A percentile compares a stretch with the other conserved stretches of the same genome.
These are phyloP conservation scores for Epipyxis sp. DNA, from an alignment of 108 stramenopile species.

Conservation along the genomic window DNA sequence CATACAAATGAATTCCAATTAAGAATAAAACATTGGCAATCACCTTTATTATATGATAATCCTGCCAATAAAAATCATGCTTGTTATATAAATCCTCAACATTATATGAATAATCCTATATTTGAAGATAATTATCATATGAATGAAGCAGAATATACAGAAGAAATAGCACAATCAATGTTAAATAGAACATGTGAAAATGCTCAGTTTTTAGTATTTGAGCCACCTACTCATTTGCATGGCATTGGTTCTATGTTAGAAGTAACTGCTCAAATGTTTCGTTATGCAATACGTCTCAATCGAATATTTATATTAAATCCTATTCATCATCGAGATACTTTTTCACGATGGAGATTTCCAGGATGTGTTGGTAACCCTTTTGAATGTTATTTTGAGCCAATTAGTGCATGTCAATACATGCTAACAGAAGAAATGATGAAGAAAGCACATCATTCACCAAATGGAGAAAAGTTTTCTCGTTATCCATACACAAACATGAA, in stretches of 20 bases:
- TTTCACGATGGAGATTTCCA: not conserved
- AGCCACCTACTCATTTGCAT: not conserved
- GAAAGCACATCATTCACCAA: no score
- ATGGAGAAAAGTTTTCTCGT: no score
- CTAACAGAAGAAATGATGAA: no score
- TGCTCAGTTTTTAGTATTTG: conserved; percentile 22
- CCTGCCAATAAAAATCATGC: no score
- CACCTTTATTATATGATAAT: not conserved
- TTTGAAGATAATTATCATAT: not conserved
- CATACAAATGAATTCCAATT: not conserved
- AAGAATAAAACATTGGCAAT: not conserved
- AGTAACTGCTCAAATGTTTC: not conserved
- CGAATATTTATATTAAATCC: conserved; percentile 8
- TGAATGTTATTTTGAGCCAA: not conserved
- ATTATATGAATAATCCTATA: not conserved
- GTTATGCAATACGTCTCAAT: conserved; percentile 11
- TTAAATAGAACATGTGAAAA: not conserved
- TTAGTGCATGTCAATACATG: not conserved
- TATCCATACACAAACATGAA: no score
- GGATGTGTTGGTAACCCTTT: not conserved
- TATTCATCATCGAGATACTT: not conserved
- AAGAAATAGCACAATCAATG: no score
- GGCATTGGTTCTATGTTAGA: conserved; percentile 12
- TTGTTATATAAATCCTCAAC: no score
- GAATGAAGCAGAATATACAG: no score